Conservation (phyloP, 768 basidiomycete species). For the Rhodosporidiobolus odoratus region DNA sequence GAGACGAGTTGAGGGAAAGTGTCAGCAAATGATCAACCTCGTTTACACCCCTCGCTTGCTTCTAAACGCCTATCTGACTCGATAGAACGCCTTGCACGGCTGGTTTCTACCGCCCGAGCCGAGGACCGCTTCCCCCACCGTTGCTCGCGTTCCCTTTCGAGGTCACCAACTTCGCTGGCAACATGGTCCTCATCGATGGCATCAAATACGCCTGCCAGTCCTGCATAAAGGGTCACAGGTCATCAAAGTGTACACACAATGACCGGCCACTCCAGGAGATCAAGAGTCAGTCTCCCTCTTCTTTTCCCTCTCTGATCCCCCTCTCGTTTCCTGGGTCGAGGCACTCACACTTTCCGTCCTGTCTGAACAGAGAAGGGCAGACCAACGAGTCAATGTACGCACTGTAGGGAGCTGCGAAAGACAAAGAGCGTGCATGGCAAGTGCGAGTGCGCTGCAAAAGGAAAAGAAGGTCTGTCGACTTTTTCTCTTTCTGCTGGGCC, state of each 20-base stretch:
- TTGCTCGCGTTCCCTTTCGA: too few relatives aligned
- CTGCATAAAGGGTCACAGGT: slow-evolving; percentile 35
- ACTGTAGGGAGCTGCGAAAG: slow-evolving; percentile 33
- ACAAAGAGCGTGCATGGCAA: slow-evolving; percentile 27
- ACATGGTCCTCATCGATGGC: slow-evolving; percentile 34
- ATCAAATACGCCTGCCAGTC: slow-evolving; percentile 36
- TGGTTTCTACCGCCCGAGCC: too few relatives aligned
- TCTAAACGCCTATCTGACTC: too few relatives aligned
- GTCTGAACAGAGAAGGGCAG: slow-evolving; percentile 36
- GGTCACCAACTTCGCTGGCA: background rate
- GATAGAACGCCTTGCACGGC: too few relatives aligned
- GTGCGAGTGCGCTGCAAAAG: slow-evolving; percentile 28
- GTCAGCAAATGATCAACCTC: too few relatives aligned
- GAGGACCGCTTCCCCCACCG: too few relatives aligned
- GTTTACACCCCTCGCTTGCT: too few relatives aligned
- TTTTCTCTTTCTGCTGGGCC: background rate
- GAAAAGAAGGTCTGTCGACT: slow-evolving; percentile 7
- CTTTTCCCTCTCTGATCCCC: too few relatives aligned
- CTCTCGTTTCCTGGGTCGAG: too few relatives aligned
- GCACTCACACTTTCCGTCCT: background rate
- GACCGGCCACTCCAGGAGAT: slow-evolving; percentile 32
- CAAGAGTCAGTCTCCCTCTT: slow-evolving; percentile 19
- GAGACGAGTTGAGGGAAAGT: too few relatives aligned
- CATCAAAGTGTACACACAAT: slow-evolving; percentile 35
- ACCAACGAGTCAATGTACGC: slow-evolving; percentile 34